Evolutionary conservation across 2,329 filamentous ascomycete genomes (phyloP).

Genomic region (Diaporthe longicolla): DNA sequence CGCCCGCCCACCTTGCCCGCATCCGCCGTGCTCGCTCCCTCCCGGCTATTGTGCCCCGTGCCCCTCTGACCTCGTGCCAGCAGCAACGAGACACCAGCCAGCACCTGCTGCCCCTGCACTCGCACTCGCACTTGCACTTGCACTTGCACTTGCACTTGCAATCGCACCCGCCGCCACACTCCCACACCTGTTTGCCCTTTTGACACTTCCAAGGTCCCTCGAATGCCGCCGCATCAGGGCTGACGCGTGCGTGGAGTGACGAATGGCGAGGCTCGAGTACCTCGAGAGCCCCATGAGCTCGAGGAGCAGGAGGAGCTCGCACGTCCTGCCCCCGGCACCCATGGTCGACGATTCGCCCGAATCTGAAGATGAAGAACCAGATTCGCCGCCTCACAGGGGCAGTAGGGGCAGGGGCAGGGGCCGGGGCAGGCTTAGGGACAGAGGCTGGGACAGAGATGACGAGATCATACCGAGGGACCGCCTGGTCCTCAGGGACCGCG

Average conservation of each 20-base stretch:
- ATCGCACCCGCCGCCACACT: not conserved
- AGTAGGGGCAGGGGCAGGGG: constrained; percentile 48
- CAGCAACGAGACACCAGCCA: constrained; percentile 18
- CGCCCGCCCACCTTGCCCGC: not conserved
- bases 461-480: not conserved
- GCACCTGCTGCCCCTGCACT: constrained; percentile 4
- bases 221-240: constrained; percentile 46
- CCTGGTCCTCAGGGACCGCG: constrained; percentile 21
- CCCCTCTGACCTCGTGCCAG: constrained; percentile 15
- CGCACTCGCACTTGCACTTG: not conserved
- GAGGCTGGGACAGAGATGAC: constrained; percentile 17
- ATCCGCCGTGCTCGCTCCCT: not conserved
- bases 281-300: constrained; percentile 47
- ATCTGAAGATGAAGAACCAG: constrained; percentile 45
- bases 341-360: constrained; percentile 52
- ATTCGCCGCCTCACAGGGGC: constrained; percentile 50
- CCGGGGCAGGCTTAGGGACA: not conserved
- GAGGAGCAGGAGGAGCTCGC: constrained; percentile 46
- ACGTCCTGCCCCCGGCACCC: constrained; percentile 45
- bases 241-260: constrained; percentile 45
- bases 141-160: not conserved
- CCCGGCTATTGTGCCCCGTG: constrained; percentile 29
- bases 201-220: constrained; percentile 27
- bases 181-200: constrained; percentile 1
- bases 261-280: constrained; percentile 52